Evolutionary conservation across 2,329 filamentous ascomycete species (phyloP).

Genomic region (Plenodomus tracheiphilus): DNA sequence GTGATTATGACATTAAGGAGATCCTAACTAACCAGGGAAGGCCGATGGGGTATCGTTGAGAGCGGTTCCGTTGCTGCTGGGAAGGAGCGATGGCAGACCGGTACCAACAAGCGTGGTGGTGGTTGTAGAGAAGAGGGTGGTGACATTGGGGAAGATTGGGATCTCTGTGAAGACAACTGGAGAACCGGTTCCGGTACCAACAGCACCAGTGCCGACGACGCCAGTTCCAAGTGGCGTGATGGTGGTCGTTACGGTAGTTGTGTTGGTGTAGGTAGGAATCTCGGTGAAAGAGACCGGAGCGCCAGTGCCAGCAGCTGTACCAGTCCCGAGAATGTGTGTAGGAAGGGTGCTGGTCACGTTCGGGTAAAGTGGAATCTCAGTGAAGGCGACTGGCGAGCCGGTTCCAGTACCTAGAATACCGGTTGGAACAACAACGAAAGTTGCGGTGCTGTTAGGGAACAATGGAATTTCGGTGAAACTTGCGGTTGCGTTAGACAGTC

Average conservation of each 20-base stretch:
- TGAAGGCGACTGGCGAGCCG: neutral
- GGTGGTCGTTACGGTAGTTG: neutral
- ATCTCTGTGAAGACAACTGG: neutral
- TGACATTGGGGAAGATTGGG: neutral
- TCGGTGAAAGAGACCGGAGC: neutral
- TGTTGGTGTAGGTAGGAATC: neutral
- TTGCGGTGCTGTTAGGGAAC: slow-evolving; percentile 2
- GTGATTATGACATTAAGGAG: neutral
- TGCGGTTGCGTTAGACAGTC: neutral
- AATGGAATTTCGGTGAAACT: slow-evolving; percentile 1
- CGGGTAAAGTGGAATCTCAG: slow-evolving; percentile 3
- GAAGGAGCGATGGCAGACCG: neutral
- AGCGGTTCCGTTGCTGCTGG: neutral
- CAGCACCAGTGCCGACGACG: slow-evolving; percentile 1
- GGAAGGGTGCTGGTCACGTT: slow-evolving; percentile 5
- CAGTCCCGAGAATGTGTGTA: neutral
- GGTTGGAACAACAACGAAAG: slow-evolving; percentile 1
- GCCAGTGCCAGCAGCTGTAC: neutral
- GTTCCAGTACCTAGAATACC: slow-evolving; percentile 3
- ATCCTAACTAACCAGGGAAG: neutral
- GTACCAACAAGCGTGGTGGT: neutral
- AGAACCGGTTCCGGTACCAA: slow-evolving; percentile 1
- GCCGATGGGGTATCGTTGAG: neutral
- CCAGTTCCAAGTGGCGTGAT: neutral
- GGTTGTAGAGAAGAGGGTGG: neutral